Evolutionary conservation across 2,329 filamentous ascomycete genomes (phyloP), one percentile per base, ranked within the genome.

Genomic region (Fusarium illudens): DNA sequence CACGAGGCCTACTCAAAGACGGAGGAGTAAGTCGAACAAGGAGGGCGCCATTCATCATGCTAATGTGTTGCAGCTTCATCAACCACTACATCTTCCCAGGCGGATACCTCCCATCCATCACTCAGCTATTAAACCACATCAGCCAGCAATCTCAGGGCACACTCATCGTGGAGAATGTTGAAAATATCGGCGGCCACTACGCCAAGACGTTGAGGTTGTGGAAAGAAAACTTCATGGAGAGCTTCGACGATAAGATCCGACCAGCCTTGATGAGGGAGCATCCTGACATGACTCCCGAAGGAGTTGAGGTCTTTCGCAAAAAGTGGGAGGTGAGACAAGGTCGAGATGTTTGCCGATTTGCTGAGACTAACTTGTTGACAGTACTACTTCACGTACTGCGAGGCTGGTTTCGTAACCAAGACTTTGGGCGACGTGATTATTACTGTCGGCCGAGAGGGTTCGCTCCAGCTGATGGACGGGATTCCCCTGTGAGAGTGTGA

Each of bases 1-100:
- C 90, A 92, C 74, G 86, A 88, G 65, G 85, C 84, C 8, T 92
- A 92, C 73, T 84, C 87, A 17, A 87, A 85, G 70, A 84, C 86
- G 3, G 87, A 91, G 75, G 90, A 92, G 83, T 84, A 63, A 77
- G 82, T 77, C 6, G 13, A 13, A 50, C 29, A 9, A 27, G 25
- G 25, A n/a, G 5, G 7, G 29, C 30, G 48, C 12, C 19, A 2
- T 30, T 3, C 8, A 4, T 4, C 9, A 3, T 2, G 48, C 62
- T 62, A 58, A 65, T 50, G 19, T 48, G 50, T 48, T 44, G 4
- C 60, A 84, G 83, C 74, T 93, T 93, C 77, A 92, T 93, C 74
- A 86, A 90, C 60, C 88, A 89, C 65, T 92, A 93, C 78, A 93
- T 93, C 57, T 93, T 94, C 77, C 91, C 91, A 0, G 90, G 91